These are phyloP conservation scores for Lablab purpureus DNA, from an alignment of 306 rosid species.

Conservation along the genomic window DNA sequence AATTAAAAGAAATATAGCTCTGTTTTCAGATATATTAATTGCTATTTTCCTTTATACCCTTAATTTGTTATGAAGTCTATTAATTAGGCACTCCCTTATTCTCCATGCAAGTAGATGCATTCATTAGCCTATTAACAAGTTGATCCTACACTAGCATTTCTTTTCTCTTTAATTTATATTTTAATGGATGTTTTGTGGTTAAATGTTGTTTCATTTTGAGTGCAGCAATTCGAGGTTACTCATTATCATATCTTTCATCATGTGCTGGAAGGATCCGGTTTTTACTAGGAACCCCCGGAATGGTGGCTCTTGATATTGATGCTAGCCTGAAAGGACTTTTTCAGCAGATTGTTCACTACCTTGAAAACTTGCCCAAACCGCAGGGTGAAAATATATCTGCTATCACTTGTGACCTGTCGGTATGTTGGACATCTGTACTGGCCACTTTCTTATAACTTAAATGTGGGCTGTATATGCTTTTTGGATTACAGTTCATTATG, in stretches of 20 bases:
- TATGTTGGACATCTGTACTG: constrained; percentile 61
- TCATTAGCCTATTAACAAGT: neutral
- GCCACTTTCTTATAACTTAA: constrained; percentile 31
- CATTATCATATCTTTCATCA: constrained; percentile 92
- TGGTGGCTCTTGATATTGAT: constrained; percentile 99
- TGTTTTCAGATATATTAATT: neutral
- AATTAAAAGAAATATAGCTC: neutral
- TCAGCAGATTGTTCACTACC: constrained; percentile 84
- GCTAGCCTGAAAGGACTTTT: constrained; percentile 77
- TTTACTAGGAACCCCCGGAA: constrained; percentile 93
- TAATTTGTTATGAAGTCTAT: neutral
- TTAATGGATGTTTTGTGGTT: constrained; percentile 7
- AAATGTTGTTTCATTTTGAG: constrained; percentile 42
- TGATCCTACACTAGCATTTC: neutral
- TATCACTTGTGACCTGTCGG: constrained; percentile 85
- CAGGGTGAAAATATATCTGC: constrained; percentile 95
- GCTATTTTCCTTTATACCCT: neutral
- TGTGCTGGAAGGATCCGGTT: constrained; percentile 94
- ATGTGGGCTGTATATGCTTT: constrained; percentile 27
- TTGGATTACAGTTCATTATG: constrained; percentile 29
- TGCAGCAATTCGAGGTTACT: constrained; percentile 98
- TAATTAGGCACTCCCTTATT: neutral
- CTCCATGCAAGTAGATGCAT: neutral
- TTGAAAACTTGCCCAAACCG: constrained; percentile 92
- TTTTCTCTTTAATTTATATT: constrained; percentile 31